Percentiles rank a stretch among this genome's conserved stretches.
phyloP scores from a whole-genome alignment of 768 basidiomycete genomes.

The Lactarius pseudohatsudake region DNA sequence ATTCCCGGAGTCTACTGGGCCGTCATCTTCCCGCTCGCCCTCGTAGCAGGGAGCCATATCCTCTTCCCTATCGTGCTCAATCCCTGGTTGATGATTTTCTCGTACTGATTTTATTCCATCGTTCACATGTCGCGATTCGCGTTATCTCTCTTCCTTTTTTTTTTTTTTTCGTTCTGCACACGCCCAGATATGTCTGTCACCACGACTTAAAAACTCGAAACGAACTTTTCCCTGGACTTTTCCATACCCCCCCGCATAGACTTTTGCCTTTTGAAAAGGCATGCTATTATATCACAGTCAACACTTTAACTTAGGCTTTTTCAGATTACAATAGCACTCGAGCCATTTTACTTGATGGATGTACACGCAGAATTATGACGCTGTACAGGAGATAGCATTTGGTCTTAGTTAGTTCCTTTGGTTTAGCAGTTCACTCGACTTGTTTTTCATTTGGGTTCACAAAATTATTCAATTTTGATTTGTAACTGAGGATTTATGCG shows the following conservation, averaged over 20 bases:
- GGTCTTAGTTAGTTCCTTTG: not conserved
- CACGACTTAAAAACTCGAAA: not conserved
- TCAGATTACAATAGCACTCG: not conserved
- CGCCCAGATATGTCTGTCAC: not conserved
- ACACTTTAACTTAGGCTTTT: not conserved
- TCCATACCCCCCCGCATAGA: not conserved
- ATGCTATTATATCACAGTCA: not conserved
- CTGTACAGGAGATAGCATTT: not conserved
- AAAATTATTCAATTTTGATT: not conserved
- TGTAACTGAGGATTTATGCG: not conserved
- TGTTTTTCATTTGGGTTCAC: not conserved
- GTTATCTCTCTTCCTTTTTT: not conserved
- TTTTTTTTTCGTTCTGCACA: not conserved
- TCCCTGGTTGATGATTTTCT: constrained; percentile 88
- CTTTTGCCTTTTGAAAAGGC: not conserved
- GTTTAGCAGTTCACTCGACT: not conserved
- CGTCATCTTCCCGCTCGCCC: constrained; percentile 69
- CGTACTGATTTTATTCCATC: constrained; percentile 39
- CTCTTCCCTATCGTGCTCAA: constrained; percentile 84
- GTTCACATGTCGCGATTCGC: not conserved
- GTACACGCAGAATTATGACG: not conserved
- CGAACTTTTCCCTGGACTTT: not conserved
- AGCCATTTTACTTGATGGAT: not conserved
- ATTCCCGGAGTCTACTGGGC: constrained; percentile 68
- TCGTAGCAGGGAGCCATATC: constrained; percentile 65